These are phyloP conservation scores for Sarocladiaceae sp. DNA, from an alignment of 2,329 filamentous ascomycete species.

Conservation along the genomic window DNA sequence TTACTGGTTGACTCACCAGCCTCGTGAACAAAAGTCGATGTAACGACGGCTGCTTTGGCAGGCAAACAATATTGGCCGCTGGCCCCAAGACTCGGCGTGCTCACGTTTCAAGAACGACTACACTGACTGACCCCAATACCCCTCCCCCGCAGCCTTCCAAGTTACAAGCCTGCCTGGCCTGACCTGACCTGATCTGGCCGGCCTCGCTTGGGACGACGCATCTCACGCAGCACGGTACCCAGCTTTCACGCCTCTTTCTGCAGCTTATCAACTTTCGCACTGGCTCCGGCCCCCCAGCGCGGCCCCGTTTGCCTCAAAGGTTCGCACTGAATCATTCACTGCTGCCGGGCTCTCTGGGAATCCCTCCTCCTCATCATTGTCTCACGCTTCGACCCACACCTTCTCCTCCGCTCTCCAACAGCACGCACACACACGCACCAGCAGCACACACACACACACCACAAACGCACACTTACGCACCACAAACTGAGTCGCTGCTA, in stretches of 20 bases:
- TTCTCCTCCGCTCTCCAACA: slow-evolving; percentile 9
- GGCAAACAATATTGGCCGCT: neutral
- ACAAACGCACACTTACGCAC: slow-evolving; percentile 6
- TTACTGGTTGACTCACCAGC: neutral
- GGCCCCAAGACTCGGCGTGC: neutral
- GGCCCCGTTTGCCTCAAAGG: neutral
- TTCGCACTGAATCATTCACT: too few species aligned
- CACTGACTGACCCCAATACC: too few species aligned
- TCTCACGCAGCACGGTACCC: too few species aligned
- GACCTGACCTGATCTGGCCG: neutral
- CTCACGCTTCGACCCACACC: slow-evolving; percentile 9
- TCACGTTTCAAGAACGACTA: neutral
- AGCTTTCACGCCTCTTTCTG: neutral
- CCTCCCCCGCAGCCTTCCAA: slow-evolving; percentile 1
- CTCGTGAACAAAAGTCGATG: neutral
- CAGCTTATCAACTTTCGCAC: neutral
- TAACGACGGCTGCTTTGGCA: neutral
- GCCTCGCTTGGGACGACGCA: neutral
- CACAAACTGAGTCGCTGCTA: slow-evolving; percentile 3
- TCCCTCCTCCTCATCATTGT: neutral
- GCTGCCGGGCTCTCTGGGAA: neutral
- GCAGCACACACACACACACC: neutral
- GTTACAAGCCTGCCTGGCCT: neutral
- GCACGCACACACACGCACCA: neutral
- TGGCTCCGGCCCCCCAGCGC: neutral